Base-by-base conservation (phyloP, 306 rosid genomes). In the Acacia crassicarpa region DNA sequence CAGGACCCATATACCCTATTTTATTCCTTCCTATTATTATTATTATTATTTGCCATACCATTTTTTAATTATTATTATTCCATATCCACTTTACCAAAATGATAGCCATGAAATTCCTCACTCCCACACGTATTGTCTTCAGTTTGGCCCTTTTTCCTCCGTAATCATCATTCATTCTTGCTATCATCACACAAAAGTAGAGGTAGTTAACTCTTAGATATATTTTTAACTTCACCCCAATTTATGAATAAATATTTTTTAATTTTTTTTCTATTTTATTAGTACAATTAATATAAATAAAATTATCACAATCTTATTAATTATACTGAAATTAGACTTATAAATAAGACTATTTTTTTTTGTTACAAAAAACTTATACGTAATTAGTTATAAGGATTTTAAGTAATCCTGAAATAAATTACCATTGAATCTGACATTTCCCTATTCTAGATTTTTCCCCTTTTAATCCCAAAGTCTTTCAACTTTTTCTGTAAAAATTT, bases 101-200 rank as follows among this genome's bases (percentile, higher is more conserved):
- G 74, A 83, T 61, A 77, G 62, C 53, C 22, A 83, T 49, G 27
- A 51, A 43, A 33, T 61, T 83, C 61, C 61, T 49, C 82, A 62
- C 43, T 7, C 74, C 15, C 82, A 72, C 62, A 45, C 74, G 69
- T 27, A 62, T 41, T 61, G 72, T 82, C 81, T 45, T 8, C 19
- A 19, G 14, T 75, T 74, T 81, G 14, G 49, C 59, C 80, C 33
- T 68, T 48, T 48, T 48, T 38, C 41, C 1, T 38, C 8, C 1
- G 40, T 6, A 38, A 5, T 8, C 17, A 49, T 49, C 20, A 15
- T 49, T 49, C 48, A 19, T 33, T 19, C 20, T 49, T 4, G 7
- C 41, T 38, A 35, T 5, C 27, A 27, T 1, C 27, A 27, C 27
- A 27, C 1, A 27, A 27, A 27, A 27, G 1, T 27, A 27, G 27